phyloP scores from a whole-genome alignment of 805 yeast species.

The Cyberlindnera nakhonratchasimensis region DNA sequence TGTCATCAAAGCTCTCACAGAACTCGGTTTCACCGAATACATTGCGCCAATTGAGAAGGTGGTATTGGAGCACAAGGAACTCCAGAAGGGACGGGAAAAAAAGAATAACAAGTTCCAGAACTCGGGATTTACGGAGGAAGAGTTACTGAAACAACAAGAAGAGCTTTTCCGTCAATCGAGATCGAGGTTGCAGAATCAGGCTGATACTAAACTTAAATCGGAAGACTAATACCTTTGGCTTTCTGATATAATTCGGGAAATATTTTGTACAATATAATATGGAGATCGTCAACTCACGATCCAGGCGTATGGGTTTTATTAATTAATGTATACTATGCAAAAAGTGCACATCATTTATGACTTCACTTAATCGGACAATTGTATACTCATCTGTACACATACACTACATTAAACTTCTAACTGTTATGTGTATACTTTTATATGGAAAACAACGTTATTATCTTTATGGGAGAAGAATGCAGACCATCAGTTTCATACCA shows the following conservation, averaged over 20 bases:
- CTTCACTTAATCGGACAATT: too few relatives aligned
- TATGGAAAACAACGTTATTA: background rate
- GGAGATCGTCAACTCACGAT: background rate
- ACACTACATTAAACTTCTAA: too few relatives aligned
- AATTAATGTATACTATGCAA: background rate
- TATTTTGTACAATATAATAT: constrained; percentile 4
- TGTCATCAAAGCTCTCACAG: constrained; percentile 83
- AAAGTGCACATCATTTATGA: background rate
- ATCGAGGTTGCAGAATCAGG: constrained; percentile 49
- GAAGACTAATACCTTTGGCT: constrained; percentile 4
- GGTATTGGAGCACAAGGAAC: constrained; percentile 81
- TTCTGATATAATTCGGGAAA: background rate
- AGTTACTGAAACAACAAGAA: constrained; percentile 86
- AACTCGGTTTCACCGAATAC: constrained; percentile 82
- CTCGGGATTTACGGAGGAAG: constrained; percentile 90
- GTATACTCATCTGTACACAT: too few relatives aligned
- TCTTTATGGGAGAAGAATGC: background rate
- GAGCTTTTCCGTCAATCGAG: constrained; percentile 80
- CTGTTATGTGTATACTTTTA: background rate
- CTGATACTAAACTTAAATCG: constrained; percentile 6
- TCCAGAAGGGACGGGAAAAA: constrained; percentile 82
- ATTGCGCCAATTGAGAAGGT: constrained; percentile 78
- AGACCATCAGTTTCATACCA: background rate
- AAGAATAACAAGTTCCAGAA: constrained; percentile 91
- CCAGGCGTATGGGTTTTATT: constrained; percentile 1